Evolutionary conservation across 2,329 filamentous ascomycete genomes (phyloP).

Genomic region (Paraconiothyrium brasiliense): DNA sequence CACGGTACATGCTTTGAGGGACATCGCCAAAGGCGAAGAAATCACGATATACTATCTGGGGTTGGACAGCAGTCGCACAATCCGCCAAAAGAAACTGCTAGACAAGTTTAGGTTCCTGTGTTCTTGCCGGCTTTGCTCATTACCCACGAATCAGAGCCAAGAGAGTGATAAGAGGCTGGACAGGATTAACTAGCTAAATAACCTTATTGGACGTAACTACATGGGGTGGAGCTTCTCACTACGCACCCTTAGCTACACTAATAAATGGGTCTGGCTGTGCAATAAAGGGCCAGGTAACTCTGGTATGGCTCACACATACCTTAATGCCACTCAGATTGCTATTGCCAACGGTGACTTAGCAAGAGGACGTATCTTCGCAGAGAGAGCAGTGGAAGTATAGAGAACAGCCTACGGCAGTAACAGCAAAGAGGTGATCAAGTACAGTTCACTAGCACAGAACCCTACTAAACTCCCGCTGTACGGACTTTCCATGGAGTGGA

Average conservation of each 20-base stretch:
- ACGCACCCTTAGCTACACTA: conserved; percentile 28
- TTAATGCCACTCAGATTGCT: conserved; percentile 36
- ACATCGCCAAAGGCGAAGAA: conserved; percentile 49
- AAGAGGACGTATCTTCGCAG: conserved; percentile 41
- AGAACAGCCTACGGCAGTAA: conserved; percentile 27
- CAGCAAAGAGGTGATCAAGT: conserved; percentile 26
- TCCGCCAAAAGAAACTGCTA: conserved; percentile 35
- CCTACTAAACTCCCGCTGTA: conserved; percentile 26
- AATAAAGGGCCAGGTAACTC: conserved; percentile 31
- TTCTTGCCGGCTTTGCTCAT: conserved; percentile 49
- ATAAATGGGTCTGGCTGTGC: conserved; percentile 39
- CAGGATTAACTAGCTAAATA: conserved; percentile 29
- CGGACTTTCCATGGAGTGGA: conserved; percentile 34
- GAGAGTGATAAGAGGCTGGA: conserved; percentile 43
- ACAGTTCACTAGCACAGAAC: conserved; percentile 21
- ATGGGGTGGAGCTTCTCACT: conserved; percentile 20
- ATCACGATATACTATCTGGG: conserved; percentile 49
- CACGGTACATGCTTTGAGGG: conserved; percentile 47
- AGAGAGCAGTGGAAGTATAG: conserved; percentile 26
- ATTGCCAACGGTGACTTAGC: conserved; percentile 44
- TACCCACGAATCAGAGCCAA: conserved; percentile 41
- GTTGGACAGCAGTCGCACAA: conserved; percentile 27
- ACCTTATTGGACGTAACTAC: conserved; percentile 31
- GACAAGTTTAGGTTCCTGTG: conserved; percentile 48
- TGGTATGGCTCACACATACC: conserved; percentile 33